Evolutionary conservation across 73 alveolate genomes (phyloP).

Genomic region (Diophrys sp.): DNA sequence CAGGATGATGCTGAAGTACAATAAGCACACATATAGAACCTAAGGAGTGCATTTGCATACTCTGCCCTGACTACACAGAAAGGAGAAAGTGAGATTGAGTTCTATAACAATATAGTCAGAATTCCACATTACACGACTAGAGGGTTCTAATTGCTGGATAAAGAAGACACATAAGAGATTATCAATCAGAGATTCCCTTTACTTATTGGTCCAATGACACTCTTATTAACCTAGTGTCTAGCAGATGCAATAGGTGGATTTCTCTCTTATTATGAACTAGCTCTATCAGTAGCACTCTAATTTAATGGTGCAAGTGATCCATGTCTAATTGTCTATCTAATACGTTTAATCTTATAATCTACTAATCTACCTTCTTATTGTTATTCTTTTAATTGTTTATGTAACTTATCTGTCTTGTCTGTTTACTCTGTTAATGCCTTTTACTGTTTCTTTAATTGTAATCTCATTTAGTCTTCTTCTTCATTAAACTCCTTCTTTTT

Average conservation of each 20-base stretch:
- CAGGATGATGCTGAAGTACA: slow-evolving; percentile 12
- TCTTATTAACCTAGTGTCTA: no score
- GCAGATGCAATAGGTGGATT: no score
- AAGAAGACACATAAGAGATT: slow-evolving; percentile 45
- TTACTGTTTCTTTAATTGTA: no score
- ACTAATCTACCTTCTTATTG: neutral
- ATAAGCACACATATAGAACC: slow-evolving; percentile 33
- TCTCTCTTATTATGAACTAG: neutral
- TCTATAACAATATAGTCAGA: slow-evolving; percentile 38
- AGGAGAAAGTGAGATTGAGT: slow-evolving; percentile 41
- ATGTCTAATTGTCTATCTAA: neutral
- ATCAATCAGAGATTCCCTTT: no score
- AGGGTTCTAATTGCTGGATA: slow-evolving; percentile 23
- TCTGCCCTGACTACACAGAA: slow-evolving; percentile 22
- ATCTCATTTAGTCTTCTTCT: neutral
- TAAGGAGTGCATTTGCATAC: slow-evolving; percentile 50
- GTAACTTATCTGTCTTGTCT: neutral
- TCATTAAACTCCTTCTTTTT: neutral
- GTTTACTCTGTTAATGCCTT: neutral
- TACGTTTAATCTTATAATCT: neutral
- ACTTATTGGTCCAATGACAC: no score
- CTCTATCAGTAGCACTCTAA: neutral
- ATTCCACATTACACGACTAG: slow-evolving; percentile 49
- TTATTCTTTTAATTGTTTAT: neutral
- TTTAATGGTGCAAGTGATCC: neutral